Evolutionary conservation across 2,329 filamentous ascomycete genomes (phyloP), one percentile per base, ranked within the genome.

Genomic region (Malbranchea zuffiana): DNA sequence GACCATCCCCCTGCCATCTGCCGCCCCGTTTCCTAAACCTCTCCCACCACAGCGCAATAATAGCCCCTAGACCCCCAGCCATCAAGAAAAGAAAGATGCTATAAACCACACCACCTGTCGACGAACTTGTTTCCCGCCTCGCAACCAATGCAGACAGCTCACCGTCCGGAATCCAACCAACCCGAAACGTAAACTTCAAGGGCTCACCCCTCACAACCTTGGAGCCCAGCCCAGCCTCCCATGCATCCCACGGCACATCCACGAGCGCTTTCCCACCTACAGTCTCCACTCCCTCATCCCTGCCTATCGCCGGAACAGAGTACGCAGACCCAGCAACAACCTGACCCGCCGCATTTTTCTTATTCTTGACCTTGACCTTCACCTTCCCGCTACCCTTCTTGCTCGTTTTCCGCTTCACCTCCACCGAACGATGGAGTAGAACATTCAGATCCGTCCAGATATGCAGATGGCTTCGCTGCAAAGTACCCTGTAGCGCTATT

Each of bases 371-470:
- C 51, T 78, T 74, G 48, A 76, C 72, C 51, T 76, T 77, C 3
- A 73, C 74, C 26, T 55, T 50, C 7, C 47, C 21, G n/a, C 17
- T 49, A 17, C 49, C 50, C 8, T 46, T 48, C 19, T 47, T 49
- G 10, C 19, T 48, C 44, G 32, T 43, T 35, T 32, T 32, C 11
- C 34, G 23, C 23, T 33, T 66, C 68, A 57, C 68, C 70, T 58
- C 50, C 25, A 26, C 17, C 27, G 62, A 54, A 23, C 54, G 66
- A 44, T 88, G 90, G 48, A 95, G 70, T 38, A 96, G 68, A 43
- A 96, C 78, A 56, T 96, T 96, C 58, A 96, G 71, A 53, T 84
- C 78, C 4, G 86, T 88, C 53, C 81, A 82, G 48, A 98, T 75
- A 63, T 96, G 90, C 50, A 98, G 69, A 60, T 95, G 90, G 57